Evolutionary conservation across 1,284 basidiomycete species (phyloP).

Genomic region (Inonotus hispidus): DNA sequence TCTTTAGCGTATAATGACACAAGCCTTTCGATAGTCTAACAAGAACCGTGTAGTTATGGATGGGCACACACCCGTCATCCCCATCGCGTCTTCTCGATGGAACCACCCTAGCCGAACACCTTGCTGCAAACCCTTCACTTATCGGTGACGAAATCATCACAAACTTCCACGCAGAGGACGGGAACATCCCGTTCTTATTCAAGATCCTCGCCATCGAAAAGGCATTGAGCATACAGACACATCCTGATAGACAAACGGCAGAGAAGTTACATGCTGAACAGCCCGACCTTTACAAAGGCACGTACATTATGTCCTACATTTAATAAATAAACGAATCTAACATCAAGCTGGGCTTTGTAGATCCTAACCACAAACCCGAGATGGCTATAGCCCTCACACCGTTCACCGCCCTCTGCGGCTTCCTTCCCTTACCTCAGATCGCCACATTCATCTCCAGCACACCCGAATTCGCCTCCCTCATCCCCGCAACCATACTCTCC

Average conservation of each 20-base stretch:
- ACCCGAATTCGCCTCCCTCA: constrained; percentile 74
- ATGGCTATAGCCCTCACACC: constrained; percentile 95
- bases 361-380: constrained; percentile 95
- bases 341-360: constrained; percentile 33
- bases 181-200: constrained; percentile 89
- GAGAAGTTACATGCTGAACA: constrained; percentile 68
- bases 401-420: constrained; percentile 91
- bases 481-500: constrained; percentile 51
- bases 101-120: constrained; percentile 51
- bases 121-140: constrained; percentile 61
- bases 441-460: constrained; percentile 61
- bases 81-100: constrained; percentile 63
- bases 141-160: constrained; percentile 61
- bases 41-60: constrained; percentile 72
- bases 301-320: constrained; percentile 19
- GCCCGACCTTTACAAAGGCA: constrained; percentile 89
- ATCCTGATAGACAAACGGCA: constrained; percentile 91
- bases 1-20: not conserved
- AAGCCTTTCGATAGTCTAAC: not conserved
- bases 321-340: not conserved
- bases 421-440: constrained; percentile 75
- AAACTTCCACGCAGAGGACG: constrained; percentile 57
- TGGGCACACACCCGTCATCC: constrained; percentile 93
- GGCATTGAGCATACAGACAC: constrained; percentile 94
- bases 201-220: constrained; percentile 93